These are phyloP conservation scores for Venturiaceae sp. DNA, from an alignment of 2,329 filamentous ascomycete genomes.

Conservation along the genomic window DNA sequence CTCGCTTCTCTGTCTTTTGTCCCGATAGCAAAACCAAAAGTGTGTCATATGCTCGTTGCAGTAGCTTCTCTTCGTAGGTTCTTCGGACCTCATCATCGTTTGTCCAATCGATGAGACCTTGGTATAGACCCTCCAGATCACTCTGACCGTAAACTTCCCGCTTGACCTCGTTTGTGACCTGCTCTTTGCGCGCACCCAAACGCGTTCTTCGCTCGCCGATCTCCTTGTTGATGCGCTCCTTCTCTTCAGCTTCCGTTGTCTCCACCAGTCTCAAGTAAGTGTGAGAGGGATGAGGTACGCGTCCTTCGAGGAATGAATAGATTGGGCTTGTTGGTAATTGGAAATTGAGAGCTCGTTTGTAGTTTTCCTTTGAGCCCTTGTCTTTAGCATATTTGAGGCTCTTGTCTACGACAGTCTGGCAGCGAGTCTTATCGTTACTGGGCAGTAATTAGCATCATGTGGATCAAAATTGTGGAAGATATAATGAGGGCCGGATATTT, in stretches of 20 bases:
- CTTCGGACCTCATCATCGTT: conserved; percentile 76
- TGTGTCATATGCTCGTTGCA: conserved; percentile 71
- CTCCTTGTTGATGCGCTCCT: conserved; percentile 77
- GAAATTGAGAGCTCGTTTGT: conserved; percentile 65
- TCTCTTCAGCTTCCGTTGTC: conserved; percentile 77
- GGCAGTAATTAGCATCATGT: neutral
- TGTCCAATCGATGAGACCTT: conserved; percentile 81
- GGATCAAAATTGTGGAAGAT: too few species aligned
- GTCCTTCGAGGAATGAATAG: conserved; percentile 74
- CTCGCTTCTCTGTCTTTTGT: conserved; percentile 60
- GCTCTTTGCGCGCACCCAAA: conserved; percentile 70
- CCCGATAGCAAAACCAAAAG: conserved; percentile 59
- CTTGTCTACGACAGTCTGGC: conserved; percentile 62
- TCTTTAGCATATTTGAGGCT: conserved; percentile 65
- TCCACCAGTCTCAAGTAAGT: conserved; percentile 78
- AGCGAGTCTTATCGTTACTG: conserved; percentile 48
- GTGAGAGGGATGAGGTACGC: conserved; percentile 66
- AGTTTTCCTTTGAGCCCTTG: conserved; percentile 62
- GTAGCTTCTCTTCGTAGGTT: conserved; percentile 79
- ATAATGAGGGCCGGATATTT: neutral
- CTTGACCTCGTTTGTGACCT: conserved; percentile 82
- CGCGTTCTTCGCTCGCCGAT: conserved; percentile 84
- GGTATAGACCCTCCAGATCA: conserved; percentile 70
- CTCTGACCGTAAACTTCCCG: conserved; percentile 70
- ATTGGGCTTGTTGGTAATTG: conserved; percentile 72